Percentiles rank a stretch among this genome's conserved stretches.
These are phyloP conservation scores for Tetrahymena borealis DNA, from an alignment of 73 alveolate species.

Conservation along the genomic window DNA sequence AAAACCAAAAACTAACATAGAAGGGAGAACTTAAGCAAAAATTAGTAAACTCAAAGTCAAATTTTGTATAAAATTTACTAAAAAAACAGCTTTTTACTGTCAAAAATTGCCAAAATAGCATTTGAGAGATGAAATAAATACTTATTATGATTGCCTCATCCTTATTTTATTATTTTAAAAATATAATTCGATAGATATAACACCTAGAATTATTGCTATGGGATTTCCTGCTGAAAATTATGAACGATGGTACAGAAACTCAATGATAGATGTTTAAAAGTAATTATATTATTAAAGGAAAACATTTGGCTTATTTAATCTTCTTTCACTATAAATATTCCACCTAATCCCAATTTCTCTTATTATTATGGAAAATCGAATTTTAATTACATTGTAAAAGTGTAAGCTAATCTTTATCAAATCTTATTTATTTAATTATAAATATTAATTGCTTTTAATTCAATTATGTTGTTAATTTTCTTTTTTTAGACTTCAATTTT, in stretches of 20 bases:
- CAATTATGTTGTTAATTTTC: background rate
- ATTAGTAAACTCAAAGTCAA: background rate
- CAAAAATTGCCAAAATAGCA: too few relatives aligned
- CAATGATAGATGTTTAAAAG: constrained; percentile 76
- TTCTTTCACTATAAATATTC: background rate
- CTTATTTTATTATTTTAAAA: background rate
- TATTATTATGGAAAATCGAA: too few relatives aligned
- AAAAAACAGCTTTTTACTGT: too few relatives aligned
- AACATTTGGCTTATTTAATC: background rate
- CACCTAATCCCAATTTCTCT: too few relatives aligned
- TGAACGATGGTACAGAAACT: constrained; percentile 82
- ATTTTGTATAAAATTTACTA: too few relatives aligned
- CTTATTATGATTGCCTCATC: too few relatives aligned
- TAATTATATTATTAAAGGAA: too few relatives aligned
- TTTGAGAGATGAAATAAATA: too few relatives aligned
- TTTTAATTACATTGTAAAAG: background rate
- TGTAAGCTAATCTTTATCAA: background rate
- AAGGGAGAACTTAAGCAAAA: constrained; percentile 1
- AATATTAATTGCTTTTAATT: background rate
- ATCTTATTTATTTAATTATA: background rate
- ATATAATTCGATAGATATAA: constrained; percentile 43
- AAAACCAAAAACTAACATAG: background rate
- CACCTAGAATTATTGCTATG: constrained; percentile 96
- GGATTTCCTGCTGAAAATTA: constrained; percentile 90
- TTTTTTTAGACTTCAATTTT: too few relatives aligned